These are phyloP conservation scores for Lyophyllum decastes DNA, from an alignment of 768 basidiomycete species.

Conservation along the genomic window DNA sequence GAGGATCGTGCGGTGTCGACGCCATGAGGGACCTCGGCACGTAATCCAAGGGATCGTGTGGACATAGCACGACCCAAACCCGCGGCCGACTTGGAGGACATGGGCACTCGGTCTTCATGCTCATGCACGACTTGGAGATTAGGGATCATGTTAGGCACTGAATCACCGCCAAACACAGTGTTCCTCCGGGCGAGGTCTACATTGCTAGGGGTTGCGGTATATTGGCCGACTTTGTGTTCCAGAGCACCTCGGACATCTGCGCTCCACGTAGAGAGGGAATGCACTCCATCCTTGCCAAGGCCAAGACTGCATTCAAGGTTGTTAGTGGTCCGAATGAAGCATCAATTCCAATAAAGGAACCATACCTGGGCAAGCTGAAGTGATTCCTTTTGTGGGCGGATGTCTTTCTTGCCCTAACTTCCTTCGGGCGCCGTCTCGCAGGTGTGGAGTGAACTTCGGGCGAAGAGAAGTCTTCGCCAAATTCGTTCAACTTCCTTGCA, in stretches of 20 bases:
- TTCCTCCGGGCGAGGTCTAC: slow-evolving; percentile 46
- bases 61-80: slow-evolving; percentile 38
- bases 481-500: slow-evolving; percentile 39
- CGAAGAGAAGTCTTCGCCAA: slow-evolving; percentile 53
- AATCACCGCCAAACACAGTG: slow-evolving; percentile 48
- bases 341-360: background rate
- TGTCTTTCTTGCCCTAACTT: slow-evolving; percentile 39
- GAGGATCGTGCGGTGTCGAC: slow-evolving; percentile 56
- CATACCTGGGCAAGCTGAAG: slow-evolving; percentile 69
- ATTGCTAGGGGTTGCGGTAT: slow-evolving; percentile 39
- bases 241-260: slow-evolving; percentile 55
- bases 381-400: slow-evolving; percentile 62
- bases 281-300: slow-evolving; percentile 60
- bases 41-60: slow-evolving; percentile 47
- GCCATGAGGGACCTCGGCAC: slow-evolving; percentile 50
- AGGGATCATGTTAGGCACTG: slow-evolving; percentile 31
- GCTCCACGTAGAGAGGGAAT: slow-evolving; percentile 52
- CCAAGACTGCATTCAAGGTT: slow-evolving; percentile 46
- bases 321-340: slow-evolving; percentile 1
- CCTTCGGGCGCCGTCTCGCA: slow-evolving; percentile 33
- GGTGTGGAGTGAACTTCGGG: slow-evolving; percentile 66
- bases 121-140: slow-evolving; percentile 41
- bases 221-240: slow-evolving; percentile 41
- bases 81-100: slow-evolving; percentile 5
- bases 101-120: slow-evolving; percentile 32